Conservation (phyloP, 257 asterid genomes). For the Verbena officinalis region DNA sequence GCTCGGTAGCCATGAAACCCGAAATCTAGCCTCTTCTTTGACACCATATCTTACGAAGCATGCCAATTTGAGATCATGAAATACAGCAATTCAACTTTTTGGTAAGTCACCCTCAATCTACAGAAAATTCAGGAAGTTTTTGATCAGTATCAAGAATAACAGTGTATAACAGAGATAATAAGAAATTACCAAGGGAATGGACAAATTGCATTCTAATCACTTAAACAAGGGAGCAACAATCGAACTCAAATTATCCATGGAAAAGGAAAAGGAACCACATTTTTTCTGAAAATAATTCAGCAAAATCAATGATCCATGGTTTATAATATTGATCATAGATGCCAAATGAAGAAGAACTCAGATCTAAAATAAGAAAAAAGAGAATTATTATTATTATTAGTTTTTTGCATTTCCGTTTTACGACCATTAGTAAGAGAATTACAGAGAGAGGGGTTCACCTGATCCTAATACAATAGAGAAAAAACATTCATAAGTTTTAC, state of each 20-base stretch:
- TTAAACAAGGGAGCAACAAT: not conserved
- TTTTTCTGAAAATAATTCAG: not conserved
- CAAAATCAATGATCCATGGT: not conserved
- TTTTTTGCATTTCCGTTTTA: not conserved
- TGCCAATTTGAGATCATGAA: conserved; percentile 50
- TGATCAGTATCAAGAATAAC: conserved; percentile 7
- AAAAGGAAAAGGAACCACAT: not conserved
- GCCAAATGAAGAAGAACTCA: conserved; percentile 3
- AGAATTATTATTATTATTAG: too few relatives aligned
- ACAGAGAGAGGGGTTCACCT: not conserved
- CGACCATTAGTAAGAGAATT: not conserved
- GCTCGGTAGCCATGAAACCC: conserved; percentile 47
- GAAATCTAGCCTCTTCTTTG: conserved; percentile 55
- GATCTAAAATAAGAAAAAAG: conserved; percentile 25
- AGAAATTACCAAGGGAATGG: not conserved
- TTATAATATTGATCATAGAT: not conserved
- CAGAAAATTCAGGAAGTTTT: conserved; percentile 19
- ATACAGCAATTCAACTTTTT: conserved; percentile 24
- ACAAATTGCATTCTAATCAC: not conserved
- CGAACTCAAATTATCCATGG: not conserved
- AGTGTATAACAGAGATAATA: conserved; percentile 9
- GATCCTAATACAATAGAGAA: conserved; percentile 18
- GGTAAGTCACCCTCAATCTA: conserved; percentile 41
- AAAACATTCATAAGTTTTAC: not conserved
- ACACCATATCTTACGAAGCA: conserved; percentile 66